phyloP scores from a whole-genome alignment of 306 rosid genomes.

The Coriaria nepalensis region DNA sequence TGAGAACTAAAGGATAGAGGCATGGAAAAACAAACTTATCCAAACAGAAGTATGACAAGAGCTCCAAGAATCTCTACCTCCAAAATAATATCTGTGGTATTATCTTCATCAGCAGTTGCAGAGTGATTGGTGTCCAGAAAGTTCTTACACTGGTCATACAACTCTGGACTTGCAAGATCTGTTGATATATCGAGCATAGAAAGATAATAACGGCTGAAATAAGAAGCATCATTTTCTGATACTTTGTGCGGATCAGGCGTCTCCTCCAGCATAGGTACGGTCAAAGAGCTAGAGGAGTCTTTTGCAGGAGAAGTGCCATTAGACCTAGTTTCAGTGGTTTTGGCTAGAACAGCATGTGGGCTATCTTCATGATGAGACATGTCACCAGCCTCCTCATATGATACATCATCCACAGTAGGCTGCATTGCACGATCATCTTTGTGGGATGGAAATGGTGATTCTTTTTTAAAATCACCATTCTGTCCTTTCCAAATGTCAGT shows the following conservation, averaged over 20 bases:
- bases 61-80: conserved; percentile 36
- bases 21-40: not conserved
- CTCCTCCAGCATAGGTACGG: conserved; percentile 29
- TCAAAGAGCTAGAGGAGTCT: conserved; percentile 26
- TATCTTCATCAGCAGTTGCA: conserved; percentile 29
- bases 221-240: conserved; percentile 29
- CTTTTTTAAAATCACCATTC: conserved; percentile 56
- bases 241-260: conserved; percentile 23
- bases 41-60: not conserved
- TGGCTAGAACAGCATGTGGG: conserved; percentile 25
- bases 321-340: conserved; percentile 45
- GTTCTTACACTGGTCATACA: conserved; percentile 55
- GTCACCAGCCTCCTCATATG: conserved; percentile 36
- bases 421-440: conserved; percentile 43
- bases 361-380: conserved; percentile 40
- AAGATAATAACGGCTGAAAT: conserved; percentile 58
- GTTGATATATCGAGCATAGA: conserved; percentile 81
- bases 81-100: conserved; percentile 24
- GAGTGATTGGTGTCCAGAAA: conserved; percentile 33
- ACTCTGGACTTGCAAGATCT: conserved; percentile 47
- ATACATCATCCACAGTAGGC: conserved; percentile 36
- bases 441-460: conserved; percentile 52
- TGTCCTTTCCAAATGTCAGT: conserved; percentile 81
- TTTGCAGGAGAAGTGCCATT: conserved; percentile 37
- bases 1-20: not conserved